These are phyloP conservation scores for Letharia lupina DNA, from an alignment of 495 filamentous ascomycete species.

Conservation along the genomic window DNA sequence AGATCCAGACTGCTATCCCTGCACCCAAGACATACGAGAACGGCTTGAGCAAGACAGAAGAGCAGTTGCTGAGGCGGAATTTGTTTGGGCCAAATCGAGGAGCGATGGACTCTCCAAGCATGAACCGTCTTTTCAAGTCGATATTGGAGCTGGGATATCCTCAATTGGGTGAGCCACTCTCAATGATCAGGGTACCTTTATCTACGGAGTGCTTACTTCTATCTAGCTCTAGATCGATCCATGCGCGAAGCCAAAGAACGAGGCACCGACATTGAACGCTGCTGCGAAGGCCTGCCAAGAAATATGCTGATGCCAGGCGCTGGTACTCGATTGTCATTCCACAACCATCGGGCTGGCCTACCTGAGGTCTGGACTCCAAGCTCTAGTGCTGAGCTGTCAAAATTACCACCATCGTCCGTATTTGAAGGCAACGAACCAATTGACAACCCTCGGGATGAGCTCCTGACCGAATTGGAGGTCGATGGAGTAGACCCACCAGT, in stretches of 20 bases:
- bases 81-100: conserved; percentile 1
- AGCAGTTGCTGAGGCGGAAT: not conserved
- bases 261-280: conserved; percentile 7
- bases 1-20: not conserved
- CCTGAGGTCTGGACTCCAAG: not conserved
- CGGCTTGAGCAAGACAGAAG: conserved; percentile 8
- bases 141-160: conserved; percentile 8
- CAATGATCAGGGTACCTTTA: not conserved
- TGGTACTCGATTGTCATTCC: not conserved
- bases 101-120: conserved; percentile 2
- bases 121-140: conserved; percentile 12
- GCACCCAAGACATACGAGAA: not conserved
- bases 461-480: not conserved
- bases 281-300: conserved; percentile 5
- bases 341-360: not conserved
- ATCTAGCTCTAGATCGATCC: conserved; percentile 10
- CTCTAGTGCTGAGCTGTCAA: not conserved
- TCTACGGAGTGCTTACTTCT: not conserved
- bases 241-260: not conserved
- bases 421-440: not conserved
- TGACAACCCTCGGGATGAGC: not conserved
- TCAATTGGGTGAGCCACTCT: conserved; percentile 5
- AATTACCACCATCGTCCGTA: not conserved
- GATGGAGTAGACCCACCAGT: not conserved
- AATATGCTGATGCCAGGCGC: conserved; percentile 8